Base-by-base conservation (phyloP, 2,329 filamentous ascomycete genomes). In the Fonsecaea monophora region DNA sequence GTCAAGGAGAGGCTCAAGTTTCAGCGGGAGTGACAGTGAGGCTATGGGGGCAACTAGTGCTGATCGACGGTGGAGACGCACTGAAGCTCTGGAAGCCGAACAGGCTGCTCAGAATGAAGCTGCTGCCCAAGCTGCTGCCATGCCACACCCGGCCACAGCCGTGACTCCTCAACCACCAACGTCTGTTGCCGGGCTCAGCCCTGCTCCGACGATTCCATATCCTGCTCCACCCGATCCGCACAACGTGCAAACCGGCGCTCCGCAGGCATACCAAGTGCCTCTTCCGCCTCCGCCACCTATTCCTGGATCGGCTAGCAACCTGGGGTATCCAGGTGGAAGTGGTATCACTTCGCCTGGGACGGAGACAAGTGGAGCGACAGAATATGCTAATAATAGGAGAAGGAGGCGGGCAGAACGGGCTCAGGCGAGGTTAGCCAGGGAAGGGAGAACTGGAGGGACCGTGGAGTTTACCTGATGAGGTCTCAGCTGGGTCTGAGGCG, bases 331-430 rank as follows among this genome's bases (percentile, higher is more conserved):
- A 35, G 64, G 77, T 7, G 76, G 78, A 15, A 81, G 80, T 66
- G 74, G 81, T 30, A 76, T 68, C 35, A 81, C 80, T 50, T 80
- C 75, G 63, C 81, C 80, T 3, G 83, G 82, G 9, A 84, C 82
- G 1, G 82, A 83, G 65, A 78, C 80, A 21, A 81, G 81, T 70
- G 77, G 80, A 38, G 69, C 71, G n/a, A 72, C 72, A 15, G 78
- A 84, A 64, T 86, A 85, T 71, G 85, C 83, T 1, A 84, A 81
- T 66, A 86, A 86, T 71, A 79, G 85, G 56, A 75, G 82, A 63
- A 76, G 85, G 66, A 78, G 85, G 73, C 78, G 85, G 61, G 85
- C 84, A 15, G 84, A 87, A 73, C 76, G 85, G 71, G 81, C 81
- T 48, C 77, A 81, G 42, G 78, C 79, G 25, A 76, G 77, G 59